phyloP scores from a whole-genome alignment of 768 basidiomycete genomes.

The Tylopilus felleus region DNA sequence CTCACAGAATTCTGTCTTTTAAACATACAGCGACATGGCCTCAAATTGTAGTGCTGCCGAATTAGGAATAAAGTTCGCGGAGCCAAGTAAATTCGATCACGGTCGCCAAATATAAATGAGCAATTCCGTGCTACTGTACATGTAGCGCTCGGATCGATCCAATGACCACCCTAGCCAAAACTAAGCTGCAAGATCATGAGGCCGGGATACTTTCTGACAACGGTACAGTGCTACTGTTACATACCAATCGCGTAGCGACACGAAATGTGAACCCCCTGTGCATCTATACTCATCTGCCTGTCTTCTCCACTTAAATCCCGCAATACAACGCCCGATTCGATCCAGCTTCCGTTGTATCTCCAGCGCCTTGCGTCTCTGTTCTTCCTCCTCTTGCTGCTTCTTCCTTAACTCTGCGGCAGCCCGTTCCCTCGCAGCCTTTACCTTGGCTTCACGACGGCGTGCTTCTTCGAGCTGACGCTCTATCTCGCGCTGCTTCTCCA shows the following conservation, averaged over 20 bases:
- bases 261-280: slow-evolving; percentile 43
- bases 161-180: no score
- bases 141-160: no score
- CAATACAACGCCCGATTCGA: slow-evolving; percentile 47
- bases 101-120: no score
- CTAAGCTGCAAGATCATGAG: no score
- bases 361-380: slow-evolving; percentile 19
- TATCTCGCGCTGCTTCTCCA: no score
- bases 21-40: no score
- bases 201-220: no score
- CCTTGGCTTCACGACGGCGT: slow-evolving; percentile 26
- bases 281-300: slow-evolving; percentile 43
- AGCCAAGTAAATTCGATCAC: no score
- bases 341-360: slow-evolving; percentile 43
- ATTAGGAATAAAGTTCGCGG: no score
- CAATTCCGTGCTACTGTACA: no score
- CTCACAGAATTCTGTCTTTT: no score
- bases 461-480: slow-evolving; percentile 30
- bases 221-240: not conserved
- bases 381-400: slow-evolving; percentile 39
- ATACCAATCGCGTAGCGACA: slow-evolving; percentile 20
- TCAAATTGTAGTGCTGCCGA: no score
- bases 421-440: slow-evolving; percentile 24
- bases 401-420: slow-evolving; percentile 28
- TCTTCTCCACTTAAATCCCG: slow-evolving; percentile 45